Evolutionary conservation across 2,329 filamentous ascomycete species (phyloP).

Genomic region (Fusarium veterinarium): DNA sequence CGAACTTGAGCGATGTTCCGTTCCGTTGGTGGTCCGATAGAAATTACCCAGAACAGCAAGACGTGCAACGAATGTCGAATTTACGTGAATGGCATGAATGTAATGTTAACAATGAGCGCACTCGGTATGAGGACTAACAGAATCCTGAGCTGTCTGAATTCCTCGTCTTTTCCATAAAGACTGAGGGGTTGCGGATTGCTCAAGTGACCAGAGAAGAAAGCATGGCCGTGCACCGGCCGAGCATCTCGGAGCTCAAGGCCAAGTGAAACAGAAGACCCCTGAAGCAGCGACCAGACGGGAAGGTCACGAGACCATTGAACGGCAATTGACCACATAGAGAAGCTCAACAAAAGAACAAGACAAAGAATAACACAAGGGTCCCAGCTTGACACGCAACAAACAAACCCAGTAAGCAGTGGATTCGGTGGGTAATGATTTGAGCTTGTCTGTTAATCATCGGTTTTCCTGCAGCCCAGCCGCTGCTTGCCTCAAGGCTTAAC

Average conservation of each 20-base stretch:
- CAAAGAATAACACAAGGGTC: slow-evolving; percentile 10
- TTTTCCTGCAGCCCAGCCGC: background rate
- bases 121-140: background rate
- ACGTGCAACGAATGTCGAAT: slow-evolving; percentile 2
- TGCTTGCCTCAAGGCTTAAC: background rate
- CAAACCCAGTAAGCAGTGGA: slow-evolving; percentile 20
- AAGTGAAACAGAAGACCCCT: slow-evolving; percentile 24
- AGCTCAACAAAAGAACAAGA: slow-evolving; percentile 24
- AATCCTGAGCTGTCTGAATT: background rate
- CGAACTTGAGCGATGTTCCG: background rate
- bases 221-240: slow-evolving; percentile 23
- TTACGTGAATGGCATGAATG: background rate
- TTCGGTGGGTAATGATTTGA: slow-evolving; percentile 14
- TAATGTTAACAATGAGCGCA: background rate
- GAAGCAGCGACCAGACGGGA: slow-evolving; percentile 24
- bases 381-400: slow-evolving; percentile 10
- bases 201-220: background rate
- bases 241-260: slow-evolving; percentile 11
- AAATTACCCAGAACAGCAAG: slow-evolving; percentile 1
- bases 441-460: slow-evolving; percentile 28
- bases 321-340: slow-evolving; percentile 17
- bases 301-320: slow-evolving; percentile 33
- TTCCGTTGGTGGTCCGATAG: slow-evolving; percentile 5
- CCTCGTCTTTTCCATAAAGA: background rate
- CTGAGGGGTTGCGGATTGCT: slow-evolving; percentile 12